Evolutionary conservation across 2,329 filamentous ascomycete species (phyloP).

Genomic region (Stagonosporopsis rhizophila): DNA sequence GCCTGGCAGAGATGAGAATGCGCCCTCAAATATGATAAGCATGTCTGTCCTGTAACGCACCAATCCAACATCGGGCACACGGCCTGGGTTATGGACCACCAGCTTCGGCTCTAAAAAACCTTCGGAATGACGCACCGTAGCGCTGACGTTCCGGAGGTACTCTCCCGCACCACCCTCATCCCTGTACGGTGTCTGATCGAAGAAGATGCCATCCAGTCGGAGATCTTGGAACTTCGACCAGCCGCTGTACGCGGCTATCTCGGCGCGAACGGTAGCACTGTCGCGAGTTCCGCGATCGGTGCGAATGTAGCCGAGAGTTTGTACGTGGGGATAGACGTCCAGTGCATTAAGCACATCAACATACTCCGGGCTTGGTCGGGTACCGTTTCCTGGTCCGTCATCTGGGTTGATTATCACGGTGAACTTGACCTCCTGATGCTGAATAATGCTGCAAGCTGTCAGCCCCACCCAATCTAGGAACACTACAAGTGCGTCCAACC

Average conservation of each 20-base stretch:
- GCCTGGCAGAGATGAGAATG: constrained; percentile 22
- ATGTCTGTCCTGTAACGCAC: constrained; percentile 26
- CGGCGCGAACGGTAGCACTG: constrained; percentile 34
- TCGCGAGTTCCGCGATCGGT: constrained; percentile 51
- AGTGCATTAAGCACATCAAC: constrained; percentile 52
- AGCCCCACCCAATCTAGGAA: not conserved
- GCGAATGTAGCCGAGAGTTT: constrained; percentile 59
- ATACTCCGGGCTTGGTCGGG: constrained; percentile 53
- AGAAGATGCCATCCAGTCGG: constrained; percentile 57
- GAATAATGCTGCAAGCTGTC: constrained; percentile 19
- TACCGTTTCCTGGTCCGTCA: constrained; percentile 52
- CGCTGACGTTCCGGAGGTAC: constrained; percentile 36
- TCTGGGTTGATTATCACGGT: constrained; percentile 59
- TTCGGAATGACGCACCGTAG: constrained; percentile 24
- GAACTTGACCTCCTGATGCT: constrained; percentile 54
- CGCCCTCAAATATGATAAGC: constrained; percentile 35
- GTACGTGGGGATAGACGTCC: constrained; percentile 54
- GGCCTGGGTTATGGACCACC: constrained; percentile 34
- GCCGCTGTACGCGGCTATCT: constrained; percentile 56
- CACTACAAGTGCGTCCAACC: not conserved
- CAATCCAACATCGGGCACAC: constrained; percentile 27
- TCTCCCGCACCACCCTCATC: constrained; percentile 13
- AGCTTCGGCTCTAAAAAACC: constrained; percentile 26
- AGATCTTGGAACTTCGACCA: constrained; percentile 51
- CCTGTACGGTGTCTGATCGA: constrained; percentile 56